Percentiles rank a stretch among this genome's conserved stretches.
These are phyloP conservation scores for Hemileia vastatrix DNA, from an alignment of 1,284 basidiomycete species.

Conservation along the genomic window DNA sequence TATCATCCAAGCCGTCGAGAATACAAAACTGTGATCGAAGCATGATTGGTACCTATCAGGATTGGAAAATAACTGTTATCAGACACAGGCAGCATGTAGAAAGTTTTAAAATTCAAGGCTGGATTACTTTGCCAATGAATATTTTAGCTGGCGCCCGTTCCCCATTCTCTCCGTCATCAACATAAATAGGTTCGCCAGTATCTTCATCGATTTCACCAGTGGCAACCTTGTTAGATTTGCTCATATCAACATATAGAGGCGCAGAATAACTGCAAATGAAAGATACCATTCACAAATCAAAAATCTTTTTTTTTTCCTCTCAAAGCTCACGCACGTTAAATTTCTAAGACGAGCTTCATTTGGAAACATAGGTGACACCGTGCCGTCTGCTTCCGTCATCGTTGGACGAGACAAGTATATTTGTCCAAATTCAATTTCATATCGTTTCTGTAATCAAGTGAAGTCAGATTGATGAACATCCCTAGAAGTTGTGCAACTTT, in stretches of 20 bases:
- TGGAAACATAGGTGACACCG: conserved; percentile 86
- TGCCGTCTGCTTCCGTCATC: conserved; percentile 90
- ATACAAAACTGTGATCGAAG: conserved; percentile 91
- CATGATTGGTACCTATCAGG: conserved; percentile 84
- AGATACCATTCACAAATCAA: not conserved
- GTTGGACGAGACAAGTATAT: conserved; percentile 92
- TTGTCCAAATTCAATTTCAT: conserved; percentile 95
- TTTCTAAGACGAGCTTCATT: conserved; percentile 93
- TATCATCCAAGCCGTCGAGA: conserved; percentile 65
- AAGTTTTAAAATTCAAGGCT: not conserved
- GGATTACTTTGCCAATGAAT: conserved; percentile 80
- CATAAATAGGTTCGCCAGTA: conserved; percentile 73
- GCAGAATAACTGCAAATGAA: conserved; percentile 61
- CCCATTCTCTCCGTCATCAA: conserved; percentile 54
- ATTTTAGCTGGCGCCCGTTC: conserved; percentile 64
- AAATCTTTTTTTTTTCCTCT: not conserved
- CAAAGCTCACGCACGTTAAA: conserved; percentile 52
- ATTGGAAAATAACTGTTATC: not conserved
- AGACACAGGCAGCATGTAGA: not conserved
- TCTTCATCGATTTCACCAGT: conserved; percentile 55
- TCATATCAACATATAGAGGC: conserved; percentile 92
- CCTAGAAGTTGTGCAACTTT: conserved; percentile 29
- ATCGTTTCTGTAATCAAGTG: conserved; percentile 56
- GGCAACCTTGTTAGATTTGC: conserved; percentile 65
- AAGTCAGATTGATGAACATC: not conserved